Percentiles rank a stretch among this genome's conserved stretches.
Conservation (phyloP, 2,329 filamentous ascomycete species). For the Verticillium longisporum region DNA sequence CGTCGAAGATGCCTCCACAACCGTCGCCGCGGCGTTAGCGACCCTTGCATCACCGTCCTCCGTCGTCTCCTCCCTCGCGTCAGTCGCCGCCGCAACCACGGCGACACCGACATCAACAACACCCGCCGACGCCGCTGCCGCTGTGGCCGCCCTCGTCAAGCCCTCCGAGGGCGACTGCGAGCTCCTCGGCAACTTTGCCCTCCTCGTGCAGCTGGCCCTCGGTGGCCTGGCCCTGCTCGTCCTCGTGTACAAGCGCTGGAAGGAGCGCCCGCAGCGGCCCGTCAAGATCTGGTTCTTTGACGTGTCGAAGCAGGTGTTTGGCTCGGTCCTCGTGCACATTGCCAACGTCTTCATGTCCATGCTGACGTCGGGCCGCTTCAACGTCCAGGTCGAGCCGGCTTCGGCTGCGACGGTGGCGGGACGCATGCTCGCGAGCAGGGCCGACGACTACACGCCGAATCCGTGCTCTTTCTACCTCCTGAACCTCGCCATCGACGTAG, state of each 20-base stretch:
- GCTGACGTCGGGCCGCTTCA: conserved; percentile 82
- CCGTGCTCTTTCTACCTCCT: conserved; percentile 95
- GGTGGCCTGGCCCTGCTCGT: conserved; percentile 77
- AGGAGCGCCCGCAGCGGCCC: conserved; percentile 84
- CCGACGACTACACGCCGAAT: conserved; percentile 66
- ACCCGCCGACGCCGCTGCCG: neutral
- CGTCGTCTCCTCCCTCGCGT: conserved; percentile 10
- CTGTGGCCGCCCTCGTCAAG: conserved; percentile 8
- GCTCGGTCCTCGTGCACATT: conserved; percentile 82
- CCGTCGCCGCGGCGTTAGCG: conserved; percentile 6
- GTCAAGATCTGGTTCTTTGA: conserved; percentile 98
- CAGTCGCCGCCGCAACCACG: conserved; percentile 19
- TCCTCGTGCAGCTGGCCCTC: conserved; percentile 82
- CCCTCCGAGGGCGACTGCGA: conserved; percentile 51
- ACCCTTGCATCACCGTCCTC: conserved; percentile 1
- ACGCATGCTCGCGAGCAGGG: conserved; percentile 27
- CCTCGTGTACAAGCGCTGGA: conserved; percentile 88
- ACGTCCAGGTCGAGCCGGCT: conserved; percentile 50
- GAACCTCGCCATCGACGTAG: conserved; percentile 91
- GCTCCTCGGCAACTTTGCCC: conserved; percentile 82
- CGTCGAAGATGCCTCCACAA: conserved; percentile 1
- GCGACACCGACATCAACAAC: conserved; percentile 2
- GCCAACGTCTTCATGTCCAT: conserved; percentile 96
- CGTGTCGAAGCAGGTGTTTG: conserved; percentile 93
- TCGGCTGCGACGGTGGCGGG: conserved; percentile 24